Conservation (phyloP, 192 early-diverging fungal genomes). For the Anaeromyces robustus region DNA sequence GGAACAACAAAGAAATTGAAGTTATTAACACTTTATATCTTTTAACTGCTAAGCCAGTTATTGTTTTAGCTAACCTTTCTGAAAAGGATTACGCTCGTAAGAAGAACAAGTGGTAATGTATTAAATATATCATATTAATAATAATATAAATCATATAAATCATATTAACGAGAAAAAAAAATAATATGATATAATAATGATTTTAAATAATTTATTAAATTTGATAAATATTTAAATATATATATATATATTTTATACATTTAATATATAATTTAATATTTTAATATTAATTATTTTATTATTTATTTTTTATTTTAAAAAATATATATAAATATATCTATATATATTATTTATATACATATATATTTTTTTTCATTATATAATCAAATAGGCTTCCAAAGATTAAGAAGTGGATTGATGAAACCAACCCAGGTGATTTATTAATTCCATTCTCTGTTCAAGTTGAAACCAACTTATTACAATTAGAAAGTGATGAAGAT, state of each 20-base stretch:
- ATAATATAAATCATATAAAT: too few species aligned
- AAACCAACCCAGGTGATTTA: constrained; percentile 52
- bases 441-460: constrained; percentile 82
- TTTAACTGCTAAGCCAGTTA: constrained; percentile 91
- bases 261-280: too few species aligned
- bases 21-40: constrained; percentile 73
- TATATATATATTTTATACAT: too few species aligned
- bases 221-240: too few species aligned
- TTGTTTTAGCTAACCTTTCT: constrained; percentile 83
- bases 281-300: too few species aligned
- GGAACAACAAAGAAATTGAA: constrained; percentile 84
- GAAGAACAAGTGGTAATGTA: constrained; percentile 76
- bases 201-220: too few species aligned
- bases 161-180: too few species aligned
- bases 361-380: too few species aligned
- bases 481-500: constrained; percentile 31
- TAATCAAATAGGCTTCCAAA: constrained; percentile 28
- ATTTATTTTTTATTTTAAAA: too few species aligned
- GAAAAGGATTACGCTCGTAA: constrained; percentile 79
- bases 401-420: constrained; percentile 86
- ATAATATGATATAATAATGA: too few species aligned
- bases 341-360: too few species aligned
- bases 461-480: constrained; percentile 52
- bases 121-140: neutral
- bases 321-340: too few species aligned